phyloP scores from a whole-genome alignment of 495 filamentous ascomycete species.

The Pyronema omphalodes region DNA sequence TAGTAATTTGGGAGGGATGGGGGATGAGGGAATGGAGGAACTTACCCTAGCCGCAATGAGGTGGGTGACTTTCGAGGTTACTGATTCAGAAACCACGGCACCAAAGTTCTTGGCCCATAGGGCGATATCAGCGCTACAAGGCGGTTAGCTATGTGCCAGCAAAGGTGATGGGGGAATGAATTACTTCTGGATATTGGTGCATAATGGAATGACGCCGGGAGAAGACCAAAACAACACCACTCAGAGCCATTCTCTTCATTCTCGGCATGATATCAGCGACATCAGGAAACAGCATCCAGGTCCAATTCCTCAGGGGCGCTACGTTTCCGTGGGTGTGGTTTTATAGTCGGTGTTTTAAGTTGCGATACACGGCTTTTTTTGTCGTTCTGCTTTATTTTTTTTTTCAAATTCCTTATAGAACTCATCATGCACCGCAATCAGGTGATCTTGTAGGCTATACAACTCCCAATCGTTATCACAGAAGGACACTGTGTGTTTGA shows the following conservation, averaged over 20 bases:
- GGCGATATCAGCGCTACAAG: slow-evolving; percentile 52
- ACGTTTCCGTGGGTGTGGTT: slow-evolving; percentile 18
- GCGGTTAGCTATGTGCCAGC: slow-evolving; percentile 6
- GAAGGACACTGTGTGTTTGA: slow-evolving; percentile 27
- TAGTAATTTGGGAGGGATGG: slow-evolving; percentile 33
- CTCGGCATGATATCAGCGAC: slow-evolving; percentile 61
- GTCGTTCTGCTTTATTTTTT: slow-evolving; percentile 29
- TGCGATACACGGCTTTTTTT: slow-evolving; percentile 36
- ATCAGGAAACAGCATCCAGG: slow-evolving; percentile 56
- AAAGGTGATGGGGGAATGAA: slow-evolving; percentile 10
- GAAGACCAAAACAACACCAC: slow-evolving; percentile 54
- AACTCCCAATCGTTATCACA: slow-evolving; percentile 67
- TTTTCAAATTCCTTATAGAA: slow-evolving; percentile 72
- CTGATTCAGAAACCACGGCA: slow-evolving; percentile 43
- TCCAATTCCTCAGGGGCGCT: slow-evolving; percentile 30
- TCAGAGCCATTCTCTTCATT: slow-evolving; percentile 56
- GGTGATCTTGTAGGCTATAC: slow-evolving; percentile 47
- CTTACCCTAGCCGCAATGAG: slow-evolving; percentile 39
- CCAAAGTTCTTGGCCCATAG: slow-evolving; percentile 75
- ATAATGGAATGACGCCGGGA: slow-evolving; percentile 75
- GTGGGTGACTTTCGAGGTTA: slow-evolving; percentile 44
- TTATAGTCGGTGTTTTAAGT: slow-evolving; percentile 28
- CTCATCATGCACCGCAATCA: slow-evolving; percentile 51
- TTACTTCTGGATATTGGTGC: slow-evolving; percentile 47
- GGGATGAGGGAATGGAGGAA: slow-evolving; percentile 23